Conservation (phyloP, 2,329 filamentous ascomycete species). For the Fusarium praegraminearum region DNA sequence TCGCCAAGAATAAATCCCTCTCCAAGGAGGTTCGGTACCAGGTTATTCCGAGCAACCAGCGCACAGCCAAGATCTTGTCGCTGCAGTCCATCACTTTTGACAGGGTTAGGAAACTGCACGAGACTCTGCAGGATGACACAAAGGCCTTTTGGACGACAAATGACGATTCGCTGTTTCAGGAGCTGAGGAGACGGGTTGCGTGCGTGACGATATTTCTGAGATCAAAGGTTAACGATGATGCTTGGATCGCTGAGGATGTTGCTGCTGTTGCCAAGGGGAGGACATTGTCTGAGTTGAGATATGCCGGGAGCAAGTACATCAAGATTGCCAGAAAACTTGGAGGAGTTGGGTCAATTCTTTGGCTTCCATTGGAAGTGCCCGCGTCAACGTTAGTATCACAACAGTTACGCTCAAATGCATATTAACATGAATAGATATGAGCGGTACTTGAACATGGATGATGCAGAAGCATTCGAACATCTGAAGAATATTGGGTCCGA, state of each 20-base stretch:
- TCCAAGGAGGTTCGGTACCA: conserved; percentile 49
- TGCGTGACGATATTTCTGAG: conserved; percentile 50
- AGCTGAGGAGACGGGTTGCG: conserved; percentile 48
- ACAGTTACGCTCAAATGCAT: background rate
- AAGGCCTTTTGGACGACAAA: conserved; percentile 43
- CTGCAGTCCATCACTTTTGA: conserved; percentile 34
- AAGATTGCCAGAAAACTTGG: conserved; percentile 50
- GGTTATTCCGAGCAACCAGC: conserved; percentile 49
- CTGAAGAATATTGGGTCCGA: conserved; percentile 36
- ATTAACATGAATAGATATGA: conserved; percentile 43
- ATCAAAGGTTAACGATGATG: conserved; percentile 44
- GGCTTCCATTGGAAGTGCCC: conserved; percentile 51
- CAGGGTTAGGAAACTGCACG: conserved; percentile 28
- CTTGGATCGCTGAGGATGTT: conserved; percentile 38
- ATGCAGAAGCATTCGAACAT: conserved; percentile 49
- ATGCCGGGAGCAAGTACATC: conserved; percentile 52
- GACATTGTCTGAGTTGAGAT: conserved; percentile 46
- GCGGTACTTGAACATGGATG: conserved; percentile 52
- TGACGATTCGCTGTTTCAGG: conserved; percentile 33
- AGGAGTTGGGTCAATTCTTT: conserved; percentile 49
- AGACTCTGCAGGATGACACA: conserved; percentile 24
- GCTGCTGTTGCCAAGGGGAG: conserved; percentile 38
- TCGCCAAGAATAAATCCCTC: conserved; percentile 48
- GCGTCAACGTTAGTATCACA: conserved; percentile 49
- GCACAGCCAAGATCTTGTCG: conserved; percentile 49